Evolutionary conservation across 306 rosid species (phyloP).

Genomic region (Lathyrus tuberosus): DNA sequence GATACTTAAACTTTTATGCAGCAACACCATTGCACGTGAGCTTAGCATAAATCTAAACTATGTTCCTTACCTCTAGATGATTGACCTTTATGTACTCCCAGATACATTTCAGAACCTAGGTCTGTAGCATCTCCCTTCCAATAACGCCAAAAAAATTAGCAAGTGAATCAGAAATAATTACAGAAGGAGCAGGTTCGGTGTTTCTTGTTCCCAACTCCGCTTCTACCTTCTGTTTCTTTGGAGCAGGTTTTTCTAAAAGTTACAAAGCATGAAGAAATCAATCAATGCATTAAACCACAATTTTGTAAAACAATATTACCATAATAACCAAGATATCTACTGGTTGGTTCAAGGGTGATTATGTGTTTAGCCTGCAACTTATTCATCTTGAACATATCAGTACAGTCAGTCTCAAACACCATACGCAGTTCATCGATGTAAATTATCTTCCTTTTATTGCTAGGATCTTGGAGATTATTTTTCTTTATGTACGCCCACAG

Average conservation of each 20-base stretch:
- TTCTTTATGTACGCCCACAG: no score
- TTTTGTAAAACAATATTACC: not conserved
- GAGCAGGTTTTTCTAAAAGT: no score
- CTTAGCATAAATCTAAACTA: constrained; percentile 4
- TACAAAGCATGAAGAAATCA: constrained; percentile 45
- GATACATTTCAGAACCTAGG: constrained; percentile 74
- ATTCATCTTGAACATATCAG: constrained; percentile 95
- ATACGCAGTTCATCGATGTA: no score
- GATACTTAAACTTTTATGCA: not conserved
- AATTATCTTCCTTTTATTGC: no score
- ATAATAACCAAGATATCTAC: constrained; percentile 53
- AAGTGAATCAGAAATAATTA: constrained; percentile 75
- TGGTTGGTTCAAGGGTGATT: constrained; percentile 68
- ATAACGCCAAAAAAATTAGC: constrained; percentile 72
- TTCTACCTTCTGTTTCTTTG: constrained; percentile 67
- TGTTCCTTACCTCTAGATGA: constrained; percentile 64
- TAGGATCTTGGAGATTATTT: no score
- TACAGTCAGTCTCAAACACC: no score
- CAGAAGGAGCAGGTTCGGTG: constrained; percentile 56
- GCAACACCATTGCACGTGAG: not conserved
- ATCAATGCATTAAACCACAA: constrained; percentile 20
- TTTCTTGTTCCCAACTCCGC: constrained; percentile 50
- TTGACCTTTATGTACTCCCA: constrained; percentile 84
- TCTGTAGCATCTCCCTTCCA: constrained; percentile 79
- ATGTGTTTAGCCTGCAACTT: constrained; percentile 83